phyloP scores from a whole-genome alignment of 2,329 filamentous ascomycete genomes.

The Xylariaceae sp. region DNA sequence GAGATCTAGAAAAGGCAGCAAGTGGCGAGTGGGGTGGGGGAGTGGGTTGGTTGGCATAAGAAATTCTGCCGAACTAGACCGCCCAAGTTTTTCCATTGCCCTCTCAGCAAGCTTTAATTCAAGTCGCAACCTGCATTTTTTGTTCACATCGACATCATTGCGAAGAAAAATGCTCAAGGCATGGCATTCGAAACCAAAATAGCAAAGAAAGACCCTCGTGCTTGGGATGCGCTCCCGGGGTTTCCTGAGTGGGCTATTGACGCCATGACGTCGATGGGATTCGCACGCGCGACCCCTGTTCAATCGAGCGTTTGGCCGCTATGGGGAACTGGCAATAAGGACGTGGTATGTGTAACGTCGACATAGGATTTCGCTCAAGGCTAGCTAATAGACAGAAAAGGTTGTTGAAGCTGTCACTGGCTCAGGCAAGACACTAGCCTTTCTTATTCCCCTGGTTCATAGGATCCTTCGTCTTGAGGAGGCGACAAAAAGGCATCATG shows the following conservation, averaged over 20 bases:
- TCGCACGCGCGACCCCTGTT: conserved; percentile 86
- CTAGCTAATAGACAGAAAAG: conserved; percentile 10
- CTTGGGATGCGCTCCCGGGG: conserved; percentile 65
- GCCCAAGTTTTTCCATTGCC: too few species aligned
- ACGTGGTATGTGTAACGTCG: conserved; percentile 21
- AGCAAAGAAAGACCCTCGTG: conserved; percentile 46
- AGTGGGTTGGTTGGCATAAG: too few species aligned
- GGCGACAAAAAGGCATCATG: conserved; percentile 81
- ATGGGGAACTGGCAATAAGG: conserved; percentile 54
- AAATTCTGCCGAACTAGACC: too few species aligned
- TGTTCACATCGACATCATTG: not conserved
- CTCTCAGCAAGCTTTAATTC: too few species aligned
- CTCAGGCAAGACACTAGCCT: conserved; percentile 85
- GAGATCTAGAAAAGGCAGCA: too few species aligned
- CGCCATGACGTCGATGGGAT: conserved; percentile 79
- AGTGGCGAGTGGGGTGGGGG: too few species aligned
- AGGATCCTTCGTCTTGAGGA: conserved; percentile 76
- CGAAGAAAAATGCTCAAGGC: not conserved
- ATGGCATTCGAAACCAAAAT: conserved; percentile 34
- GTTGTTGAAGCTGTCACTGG: conserved; percentile 70
- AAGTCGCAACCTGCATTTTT: too few species aligned
- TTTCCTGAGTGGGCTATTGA: conserved; percentile 82
- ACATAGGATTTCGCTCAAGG: conserved; percentile 1
- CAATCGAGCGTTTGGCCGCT: conserved; percentile 87
- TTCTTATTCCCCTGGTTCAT: conserved; percentile 67